Percentiles rank a stretch among this genome's conserved stretches.
phyloP scores from a whole-genome alignment of 1,284 basidiomycete species.

The Irpex lacteus region DNA sequence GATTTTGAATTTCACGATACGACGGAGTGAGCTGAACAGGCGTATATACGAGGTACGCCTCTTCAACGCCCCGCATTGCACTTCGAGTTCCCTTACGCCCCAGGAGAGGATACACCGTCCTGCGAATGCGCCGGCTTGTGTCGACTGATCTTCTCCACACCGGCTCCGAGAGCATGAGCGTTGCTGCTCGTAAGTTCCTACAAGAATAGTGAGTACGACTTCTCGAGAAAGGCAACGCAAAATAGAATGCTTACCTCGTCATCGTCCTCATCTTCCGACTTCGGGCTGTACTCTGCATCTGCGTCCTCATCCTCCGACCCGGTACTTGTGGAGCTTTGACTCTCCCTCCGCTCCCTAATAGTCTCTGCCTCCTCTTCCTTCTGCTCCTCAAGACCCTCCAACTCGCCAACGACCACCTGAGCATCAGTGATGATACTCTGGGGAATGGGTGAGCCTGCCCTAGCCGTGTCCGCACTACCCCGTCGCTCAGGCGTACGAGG shows the following conservation, averaged over 20 bases:
- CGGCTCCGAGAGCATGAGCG: conserved; percentile 13
- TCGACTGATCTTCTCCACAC: conserved; percentile 20
- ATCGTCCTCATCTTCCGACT: conserved; percentile 13
- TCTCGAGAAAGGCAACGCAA: background rate
- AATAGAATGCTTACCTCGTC: conserved; percentile 14
- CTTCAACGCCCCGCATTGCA: background rate
- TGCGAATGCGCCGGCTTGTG: conserved; percentile 16
- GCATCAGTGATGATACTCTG: conserved; percentile 3
- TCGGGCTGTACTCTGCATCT: conserved; percentile 12
- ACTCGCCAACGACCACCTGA: conserved; percentile 7
- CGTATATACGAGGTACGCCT: background rate
- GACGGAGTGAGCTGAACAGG: background rate
- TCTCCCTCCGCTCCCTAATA: conserved; percentile 4
- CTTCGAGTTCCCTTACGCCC: background rate
- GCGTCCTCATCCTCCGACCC: conserved; percentile 9
- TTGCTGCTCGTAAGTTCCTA: conserved; percentile 12
- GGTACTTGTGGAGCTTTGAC: conserved; percentile 9
- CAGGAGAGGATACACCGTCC: conserved; percentile 1
- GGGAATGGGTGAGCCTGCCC: conserved; percentile 15
- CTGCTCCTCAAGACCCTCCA: conserved; percentile 11
- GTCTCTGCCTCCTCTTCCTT: conserved; percentile 3
- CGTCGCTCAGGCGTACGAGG: conserved; percentile 20
- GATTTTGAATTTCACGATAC: conserved; percentile 1
- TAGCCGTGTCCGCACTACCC: conserved; percentile 26
- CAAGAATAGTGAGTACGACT: conserved; percentile 1